Percentiles rank a stretch among this genome's conserved stretches.
These are phyloP conservation scores for Pulveroboletus sp. DNA, from an alignment of 768 basidiomycete genomes.

Conservation along the genomic window DNA sequence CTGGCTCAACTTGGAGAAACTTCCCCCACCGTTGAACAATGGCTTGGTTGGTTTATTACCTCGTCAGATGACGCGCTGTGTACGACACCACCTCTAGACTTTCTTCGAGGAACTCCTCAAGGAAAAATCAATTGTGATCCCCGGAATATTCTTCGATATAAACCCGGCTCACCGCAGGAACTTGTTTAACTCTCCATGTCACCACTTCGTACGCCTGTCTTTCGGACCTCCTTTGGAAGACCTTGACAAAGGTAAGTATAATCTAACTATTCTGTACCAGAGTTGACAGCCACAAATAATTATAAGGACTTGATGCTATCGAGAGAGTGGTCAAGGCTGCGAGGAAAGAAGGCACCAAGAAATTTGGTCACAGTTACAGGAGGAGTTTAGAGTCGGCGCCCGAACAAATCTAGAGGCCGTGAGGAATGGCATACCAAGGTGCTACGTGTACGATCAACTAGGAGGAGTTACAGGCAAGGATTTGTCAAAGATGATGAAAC, in stretches of 20 bases:
- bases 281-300: background rate
- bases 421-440: too few species aligned
- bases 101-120: slow-evolving; percentile 95
- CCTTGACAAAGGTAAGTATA: slow-evolving; percentile 62
- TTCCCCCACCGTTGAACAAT: slow-evolving; percentile 82
- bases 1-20: slow-evolving; percentile 81
- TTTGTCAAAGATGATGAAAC: too few species aligned
- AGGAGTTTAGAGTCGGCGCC: slow-evolving; percentile 45
- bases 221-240: slow-evolving; percentile 81
- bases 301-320: slow-evolving; percentile 78
- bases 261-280: background rate
- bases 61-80: background rate
- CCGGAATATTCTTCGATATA: slow-evolving; percentile 88
- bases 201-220: slow-evolving; percentile 83
- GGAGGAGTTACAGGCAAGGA: too few species aligned
- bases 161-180: slow-evolving; percentile 78
- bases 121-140: slow-evolving; percentile 86
- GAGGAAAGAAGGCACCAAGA: slow-evolving; percentile 53
- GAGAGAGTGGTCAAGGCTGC: slow-evolving; percentile 70
- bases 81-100: slow-evolving; percentile 41
- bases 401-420: slow-evolving; percentile 20
- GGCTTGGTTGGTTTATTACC: slow-evolving; percentile 57
- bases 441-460: background rate
- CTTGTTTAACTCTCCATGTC: slow-evolving; percentile 85
- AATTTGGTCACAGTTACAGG: slow-evolving; percentile 70